Percentiles rank a stretch among this genome's conserved stretches.
phyloP scores from a whole-genome alignment of 345 rosid species.

The Moricandia moricandioides region DNA sequence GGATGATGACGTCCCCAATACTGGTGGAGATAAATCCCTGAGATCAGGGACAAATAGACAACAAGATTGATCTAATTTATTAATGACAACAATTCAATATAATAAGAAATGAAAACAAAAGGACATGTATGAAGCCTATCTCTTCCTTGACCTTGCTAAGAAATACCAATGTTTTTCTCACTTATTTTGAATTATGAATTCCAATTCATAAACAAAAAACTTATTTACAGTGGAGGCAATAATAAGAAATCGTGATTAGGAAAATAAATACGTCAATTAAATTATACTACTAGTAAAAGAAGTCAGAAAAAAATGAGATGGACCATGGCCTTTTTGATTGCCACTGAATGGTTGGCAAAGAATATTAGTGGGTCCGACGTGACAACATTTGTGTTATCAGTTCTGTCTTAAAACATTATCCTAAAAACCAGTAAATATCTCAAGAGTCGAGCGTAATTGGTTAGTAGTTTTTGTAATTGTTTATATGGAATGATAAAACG shows the following conservation, averaged over 20 bases:
- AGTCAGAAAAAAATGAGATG: neutral
- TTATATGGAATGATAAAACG: neutral
- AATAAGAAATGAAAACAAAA: neutral
- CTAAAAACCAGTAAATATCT: neutral
- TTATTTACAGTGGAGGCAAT: neutral
- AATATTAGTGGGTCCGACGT: neutral
- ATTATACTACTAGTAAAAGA: neutral
- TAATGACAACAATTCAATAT: neutral
- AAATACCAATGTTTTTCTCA: neutral
- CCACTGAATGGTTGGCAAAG: neutral
- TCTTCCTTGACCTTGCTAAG: neutral
- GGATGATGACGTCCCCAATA: neutral
- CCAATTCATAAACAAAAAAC: neutral
- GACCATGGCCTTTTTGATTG: neutral
- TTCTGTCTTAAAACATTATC: neutral
- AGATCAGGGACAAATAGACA: constrained; percentile 5
- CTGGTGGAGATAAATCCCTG: constrained; percentile 2
- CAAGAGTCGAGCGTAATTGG: neutral
- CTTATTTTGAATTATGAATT: neutral
- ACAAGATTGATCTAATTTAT: neutral
- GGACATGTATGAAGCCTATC: neutral
- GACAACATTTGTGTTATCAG: neutral
- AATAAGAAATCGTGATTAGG: neutral
- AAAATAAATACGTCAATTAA: neutral
- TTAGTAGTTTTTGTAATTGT: neutral